phyloP scores from a whole-genome alignment of 495 filamentous ascomycete genomes.

The Tuber microsphaerosporum region DNA sequence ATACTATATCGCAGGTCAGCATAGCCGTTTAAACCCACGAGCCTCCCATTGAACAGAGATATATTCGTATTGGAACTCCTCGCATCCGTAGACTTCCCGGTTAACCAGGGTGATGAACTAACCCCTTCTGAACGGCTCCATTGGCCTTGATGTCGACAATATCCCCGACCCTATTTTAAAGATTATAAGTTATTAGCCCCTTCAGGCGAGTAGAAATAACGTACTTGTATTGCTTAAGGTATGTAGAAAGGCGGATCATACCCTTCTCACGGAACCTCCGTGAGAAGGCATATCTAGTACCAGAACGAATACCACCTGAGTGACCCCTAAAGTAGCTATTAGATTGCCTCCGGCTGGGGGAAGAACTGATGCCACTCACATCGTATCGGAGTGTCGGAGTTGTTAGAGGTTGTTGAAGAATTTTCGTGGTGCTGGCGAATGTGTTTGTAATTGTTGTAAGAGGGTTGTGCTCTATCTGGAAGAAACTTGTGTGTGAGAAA shows the following conservation, averaged over 20 bases:
- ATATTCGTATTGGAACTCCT: slow-evolving; percentile 24
- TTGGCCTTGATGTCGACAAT: slow-evolving; percentile 96
- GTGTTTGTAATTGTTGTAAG: slow-evolving; percentile 20
- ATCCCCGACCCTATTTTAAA: slow-evolving; percentile 69
- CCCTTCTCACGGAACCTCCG: slow-evolving; percentile 90
- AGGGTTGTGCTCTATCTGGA: slow-evolving; percentile 7
- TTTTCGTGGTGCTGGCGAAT: slow-evolving; percentile 38
- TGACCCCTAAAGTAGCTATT: slow-evolving; percentile 68
- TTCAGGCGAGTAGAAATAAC: slow-evolving; percentile 33
- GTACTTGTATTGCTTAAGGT: slow-evolving; percentile 85
- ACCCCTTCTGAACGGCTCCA: slow-evolving; percentile 98
- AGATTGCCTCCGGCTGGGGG: slow-evolving; percentile 37
- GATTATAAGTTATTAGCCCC: slow-evolving; percentile 35
- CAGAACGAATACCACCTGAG: slow-evolving; percentile 85
- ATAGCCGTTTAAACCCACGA: neutral
- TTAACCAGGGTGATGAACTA: slow-evolving; percentile 45
- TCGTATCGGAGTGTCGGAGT: slow-evolving; percentile 23
- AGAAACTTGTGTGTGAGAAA: slow-evolving; percentile 28
- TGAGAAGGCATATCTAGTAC: slow-evolving; percentile 95
- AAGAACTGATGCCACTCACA: slow-evolving; percentile 17
- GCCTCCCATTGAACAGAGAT: neutral
- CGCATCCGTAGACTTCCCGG: slow-evolving; percentile 37
- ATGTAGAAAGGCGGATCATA: slow-evolving; percentile 79
- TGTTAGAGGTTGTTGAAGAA: slow-evolving; percentile 26
- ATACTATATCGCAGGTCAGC: slow-evolving; percentile 55